phyloP scores from a whole-genome alignment of 257 asterid species.

The Leptodermis oblonga region DNA sequence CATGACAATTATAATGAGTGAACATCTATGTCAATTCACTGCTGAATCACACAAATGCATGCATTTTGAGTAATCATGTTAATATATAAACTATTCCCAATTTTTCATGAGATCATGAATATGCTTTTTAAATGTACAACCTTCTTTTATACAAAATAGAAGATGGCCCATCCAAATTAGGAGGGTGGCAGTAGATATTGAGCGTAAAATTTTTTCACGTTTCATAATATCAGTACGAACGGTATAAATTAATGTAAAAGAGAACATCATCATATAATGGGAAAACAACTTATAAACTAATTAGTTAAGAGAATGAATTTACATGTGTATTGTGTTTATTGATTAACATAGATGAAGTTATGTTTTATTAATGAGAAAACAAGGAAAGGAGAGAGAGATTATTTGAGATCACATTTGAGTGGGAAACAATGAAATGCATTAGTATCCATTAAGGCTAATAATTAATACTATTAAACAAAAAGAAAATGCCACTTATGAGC shows the following conservation, averaged over 20 bases:
- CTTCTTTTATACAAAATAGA: no score
- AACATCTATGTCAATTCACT: background rate
- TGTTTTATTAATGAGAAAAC: background rate
- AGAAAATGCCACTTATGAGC: slow-evolving; percentile 7
- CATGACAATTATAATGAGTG: background rate
- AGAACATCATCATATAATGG: no score
- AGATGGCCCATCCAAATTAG: no score
- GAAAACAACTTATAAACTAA: no score
- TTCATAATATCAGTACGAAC: no score
- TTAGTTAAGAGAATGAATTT: background rate
- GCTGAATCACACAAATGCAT: background rate
- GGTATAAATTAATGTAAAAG: no score
- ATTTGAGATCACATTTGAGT: slow-evolving; percentile 11
- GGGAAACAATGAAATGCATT: slow-evolving; percentile 18
- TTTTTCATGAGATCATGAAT: background rate
- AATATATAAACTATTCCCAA: background rate
- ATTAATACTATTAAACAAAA: background rate
- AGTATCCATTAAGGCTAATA: slow-evolving; percentile 6
- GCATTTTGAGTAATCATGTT: background rate
- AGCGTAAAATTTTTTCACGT: no score
- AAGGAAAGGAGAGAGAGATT: background rate
- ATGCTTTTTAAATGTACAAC: background rate
- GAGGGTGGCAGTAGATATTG: no score
- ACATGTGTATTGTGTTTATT: background rate
- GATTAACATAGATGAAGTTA: background rate